phyloP scores from a whole-genome alignment of 148 eudicot genomes.

The Chenopodium quinoa region DNA sequence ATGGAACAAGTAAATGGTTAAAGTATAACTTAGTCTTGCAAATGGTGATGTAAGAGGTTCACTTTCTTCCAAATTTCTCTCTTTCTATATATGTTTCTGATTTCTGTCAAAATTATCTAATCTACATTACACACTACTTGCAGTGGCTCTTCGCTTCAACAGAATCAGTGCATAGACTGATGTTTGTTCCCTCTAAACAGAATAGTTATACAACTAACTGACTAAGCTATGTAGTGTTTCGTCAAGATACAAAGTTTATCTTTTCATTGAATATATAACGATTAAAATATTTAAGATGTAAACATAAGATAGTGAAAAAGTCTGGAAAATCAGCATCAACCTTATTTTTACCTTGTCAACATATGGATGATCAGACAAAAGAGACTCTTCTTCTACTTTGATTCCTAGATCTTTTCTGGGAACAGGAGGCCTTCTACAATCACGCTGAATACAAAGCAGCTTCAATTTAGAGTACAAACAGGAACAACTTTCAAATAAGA shows the following conservation, averaged over 20 bases:
- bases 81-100: neutral
- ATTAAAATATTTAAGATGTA: neutral
- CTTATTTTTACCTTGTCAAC: conserved; percentile 70
- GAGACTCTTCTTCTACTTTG: conserved; percentile 80
- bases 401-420: conserved; percentile 81
- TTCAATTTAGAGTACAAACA: neutral
- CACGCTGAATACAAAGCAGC: conserved; percentile 57
- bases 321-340: neutral
- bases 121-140: neutral
- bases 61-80: neutral
- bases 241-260: neutral
- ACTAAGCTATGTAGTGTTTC: neutral
- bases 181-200: neutral
- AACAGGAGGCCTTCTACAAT: conserved; percentile 85
- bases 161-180: neutral
- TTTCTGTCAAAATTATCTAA: neutral
- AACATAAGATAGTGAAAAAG: neutral
- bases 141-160: neutral
- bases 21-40: neutral
- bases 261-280: neutral
- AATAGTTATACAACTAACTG: neutral
- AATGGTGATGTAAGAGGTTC: too few species aligned
- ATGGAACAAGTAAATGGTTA: conserved; percentile 10
- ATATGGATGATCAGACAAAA: conserved; percentile 88
- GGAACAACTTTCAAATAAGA: neutral